Percentiles rank a stretch among this genome's conserved stretches.
phyloP scores from a whole-genome alignment of 2,329 filamentous ascomycete genomes.

The Penicillium oxalicum region DNA sequence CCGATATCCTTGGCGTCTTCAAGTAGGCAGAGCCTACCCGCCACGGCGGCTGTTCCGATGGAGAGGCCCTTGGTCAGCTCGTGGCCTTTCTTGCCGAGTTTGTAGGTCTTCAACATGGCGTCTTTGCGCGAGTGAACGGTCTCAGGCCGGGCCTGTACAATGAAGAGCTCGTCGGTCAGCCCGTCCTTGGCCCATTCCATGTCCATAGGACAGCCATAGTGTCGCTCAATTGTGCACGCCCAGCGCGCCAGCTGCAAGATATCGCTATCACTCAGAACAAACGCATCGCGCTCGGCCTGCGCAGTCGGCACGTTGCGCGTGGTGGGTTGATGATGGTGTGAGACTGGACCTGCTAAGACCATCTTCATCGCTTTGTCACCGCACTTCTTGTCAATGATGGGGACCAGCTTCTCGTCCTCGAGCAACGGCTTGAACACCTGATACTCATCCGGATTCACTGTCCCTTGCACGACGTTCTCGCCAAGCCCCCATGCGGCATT shows the following conservation, averaged over 20 bases:
- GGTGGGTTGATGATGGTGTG: neutral
- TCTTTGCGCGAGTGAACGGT: neutral
- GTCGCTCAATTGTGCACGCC: constrained; percentile 32
- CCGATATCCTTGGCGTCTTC: constrained; percentile 18
- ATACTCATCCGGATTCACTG: constrained; percentile 38
- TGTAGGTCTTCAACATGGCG: neutral
- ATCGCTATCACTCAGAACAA: constrained; percentile 32
- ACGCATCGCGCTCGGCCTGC: constrained; percentile 28
- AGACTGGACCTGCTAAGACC: neutral
- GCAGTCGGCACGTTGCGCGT: constrained; percentile 24
- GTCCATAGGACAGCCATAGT: constrained; percentile 36
- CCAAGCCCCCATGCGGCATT: constrained; percentile 37
- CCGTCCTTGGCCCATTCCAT: constrained; percentile 38
- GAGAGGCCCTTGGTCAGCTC: neutral
- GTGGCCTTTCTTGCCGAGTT: neutral
- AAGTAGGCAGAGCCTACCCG: neutral
- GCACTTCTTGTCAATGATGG: constrained; percentile 25
- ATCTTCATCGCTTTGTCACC: neutral
- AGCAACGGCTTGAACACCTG: constrained; percentile 38
- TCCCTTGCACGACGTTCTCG: constrained; percentile 37
- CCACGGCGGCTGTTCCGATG: neutral
- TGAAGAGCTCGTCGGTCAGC: constrained; percentile 24
- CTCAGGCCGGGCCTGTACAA: constrained; percentile 28
- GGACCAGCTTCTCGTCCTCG: constrained; percentile 17
- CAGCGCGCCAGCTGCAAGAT: constrained; percentile 34